phyloP scores from a whole-genome alignment of 495 filamentous ascomycete species.

The Hyaloscypha bicolor region DNA sequence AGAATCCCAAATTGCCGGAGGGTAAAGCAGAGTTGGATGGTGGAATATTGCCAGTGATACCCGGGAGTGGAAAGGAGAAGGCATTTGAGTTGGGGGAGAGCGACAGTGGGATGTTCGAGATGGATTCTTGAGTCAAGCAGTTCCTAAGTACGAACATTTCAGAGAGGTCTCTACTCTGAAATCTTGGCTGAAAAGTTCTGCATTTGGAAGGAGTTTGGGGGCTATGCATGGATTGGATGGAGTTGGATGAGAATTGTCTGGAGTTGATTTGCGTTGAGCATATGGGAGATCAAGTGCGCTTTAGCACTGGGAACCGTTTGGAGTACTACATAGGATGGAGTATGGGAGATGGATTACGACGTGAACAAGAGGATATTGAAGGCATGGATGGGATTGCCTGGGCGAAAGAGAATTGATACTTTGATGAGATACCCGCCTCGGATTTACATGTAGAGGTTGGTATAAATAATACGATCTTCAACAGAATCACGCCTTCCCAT shows the following conservation, averaged over 20 bases:
- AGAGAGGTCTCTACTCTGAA: neutral
- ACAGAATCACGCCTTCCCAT: neutral
- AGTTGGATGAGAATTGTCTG: neutral
- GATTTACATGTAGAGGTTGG: neutral
- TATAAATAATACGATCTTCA: neutral
- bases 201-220: neutral
- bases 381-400: neutral
- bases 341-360: conserved; percentile 4
- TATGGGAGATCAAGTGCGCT: neutral
- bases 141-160: neutral
- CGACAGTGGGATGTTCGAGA: conserved; percentile 21
- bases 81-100: conserved; percentile 20
- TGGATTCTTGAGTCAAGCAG: conserved; percentile 23
- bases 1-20: neutral
- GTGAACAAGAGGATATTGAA: neutral
- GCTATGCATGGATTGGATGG: neutral
- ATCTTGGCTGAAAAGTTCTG: neutral
- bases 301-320: neutral
- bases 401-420: neutral
- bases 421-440: neutral
- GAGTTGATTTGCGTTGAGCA: conserved; percentile 1
- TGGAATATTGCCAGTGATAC: conserved; percentile 7
- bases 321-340: conserved; percentile 14
- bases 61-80: conserved; percentile 8
- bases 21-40: neutral